Base-by-base conservation (phyloP, 2,329 filamentous ascomycete species). In the Lasiodiplodia citricola region DNA sequence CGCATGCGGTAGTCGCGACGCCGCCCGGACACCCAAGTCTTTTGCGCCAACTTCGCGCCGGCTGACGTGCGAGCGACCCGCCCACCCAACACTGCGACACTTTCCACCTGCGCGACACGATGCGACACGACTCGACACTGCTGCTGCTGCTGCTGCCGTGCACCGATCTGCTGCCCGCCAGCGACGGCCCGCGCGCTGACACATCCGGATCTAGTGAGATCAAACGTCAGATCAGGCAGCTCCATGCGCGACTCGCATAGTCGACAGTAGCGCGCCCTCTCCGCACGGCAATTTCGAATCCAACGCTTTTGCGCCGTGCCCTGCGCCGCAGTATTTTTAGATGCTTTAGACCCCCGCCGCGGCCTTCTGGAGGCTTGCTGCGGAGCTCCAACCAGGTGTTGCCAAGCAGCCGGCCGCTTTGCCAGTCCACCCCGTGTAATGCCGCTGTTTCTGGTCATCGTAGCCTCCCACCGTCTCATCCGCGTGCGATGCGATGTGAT, bases 1-100 rank as follows among this genome's bases (percentile, higher is more conserved):
- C 44, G 60, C 60, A 51, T 64, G 44, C 60, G 60, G 60, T 50
- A 64, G 60, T 21, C 60, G 16, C 13, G 37, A 50, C 57, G 28
- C 57, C 41, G 25, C 21, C 13, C 13, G 14, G 38, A 41, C 57
- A 7, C 4, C 57, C 21, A 18, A 21, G 58, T 25, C 28, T 16
- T 18, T 63, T 52, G 60, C 60, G 60, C 60, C 60, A 63, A 28
- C 44, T 2, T 14, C 6, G 16, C 28, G 28, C 44, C 18, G 5
- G 60, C 35, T 64, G 60, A 51, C 57, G 57, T 62, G 57, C 57
- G 57, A 50, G 38, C 38, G 2, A n/a, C 28, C 35, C 5, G 10
- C 37, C 52, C 13, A 21, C 55, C 55, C 55, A 41, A 41, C 52
- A n/a, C 55, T 35, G 31, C 31, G 31, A 35, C 31, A 35, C 1